A percentile compares a stretch with the other conserved stretches of the same genome.
phyloP scores from a whole-genome alignment of 1,284 basidiomycete species.

The Albatrellus sp. region DNA sequence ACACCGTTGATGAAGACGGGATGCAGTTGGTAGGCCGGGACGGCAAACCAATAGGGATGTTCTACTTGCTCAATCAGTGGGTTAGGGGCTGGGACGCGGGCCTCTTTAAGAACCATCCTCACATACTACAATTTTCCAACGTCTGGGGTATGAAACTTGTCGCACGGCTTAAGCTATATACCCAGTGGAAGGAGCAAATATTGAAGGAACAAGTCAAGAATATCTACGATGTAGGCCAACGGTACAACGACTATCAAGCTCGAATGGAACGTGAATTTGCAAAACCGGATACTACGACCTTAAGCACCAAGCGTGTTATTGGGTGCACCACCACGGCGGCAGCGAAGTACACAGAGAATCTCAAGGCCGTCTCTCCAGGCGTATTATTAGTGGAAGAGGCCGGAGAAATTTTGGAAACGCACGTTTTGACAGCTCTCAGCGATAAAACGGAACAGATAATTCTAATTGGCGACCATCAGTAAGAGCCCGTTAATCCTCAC shows the following conservation, averaged over 20 bases:
- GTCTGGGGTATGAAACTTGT: slow-evolving; percentile 33
- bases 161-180: slow-evolving; percentile 20
- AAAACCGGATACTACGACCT: slow-evolving; percentile 22
- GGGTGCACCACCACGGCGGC: slow-evolving; percentile 59
- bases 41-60: slow-evolving; percentile 20
- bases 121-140: slow-evolving; percentile 14
- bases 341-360: slow-evolving; percentile 38
- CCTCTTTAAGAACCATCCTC: slow-evolving; percentile 18
- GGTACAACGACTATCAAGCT: slow-evolving; percentile 29
- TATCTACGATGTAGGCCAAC: slow-evolving; percentile 22
- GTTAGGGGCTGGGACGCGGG: slow-evolving; percentile 28
- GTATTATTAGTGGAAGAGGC: slow-evolving; percentile 58
- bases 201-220: slow-evolving; percentile 22
- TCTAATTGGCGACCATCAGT: slow-evolving; percentile 63
- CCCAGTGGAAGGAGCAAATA: slow-evolving; percentile 30
- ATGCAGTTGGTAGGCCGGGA: slow-evolving; percentile 27
- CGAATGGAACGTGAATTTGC: slow-evolving; percentile 24
- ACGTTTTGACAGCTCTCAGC: slow-evolving; percentile 44
- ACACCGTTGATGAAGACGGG: slow-evolving; percentile 18
- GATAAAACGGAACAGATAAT: slow-evolving; percentile 36
- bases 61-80: slow-evolving; percentile 41
- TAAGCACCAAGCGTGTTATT: slow-evolving; percentile 43
- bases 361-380: slow-evolving; percentile 31
- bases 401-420: slow-evolving; percentile 58
- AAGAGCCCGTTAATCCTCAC: slow-evolving; percentile 12